Percentiles rank a stretch among this genome's conserved stretches.
Conservation (phyloP, 1,284 basidiomycete species). For the Trichosporon sp. region DNA sequence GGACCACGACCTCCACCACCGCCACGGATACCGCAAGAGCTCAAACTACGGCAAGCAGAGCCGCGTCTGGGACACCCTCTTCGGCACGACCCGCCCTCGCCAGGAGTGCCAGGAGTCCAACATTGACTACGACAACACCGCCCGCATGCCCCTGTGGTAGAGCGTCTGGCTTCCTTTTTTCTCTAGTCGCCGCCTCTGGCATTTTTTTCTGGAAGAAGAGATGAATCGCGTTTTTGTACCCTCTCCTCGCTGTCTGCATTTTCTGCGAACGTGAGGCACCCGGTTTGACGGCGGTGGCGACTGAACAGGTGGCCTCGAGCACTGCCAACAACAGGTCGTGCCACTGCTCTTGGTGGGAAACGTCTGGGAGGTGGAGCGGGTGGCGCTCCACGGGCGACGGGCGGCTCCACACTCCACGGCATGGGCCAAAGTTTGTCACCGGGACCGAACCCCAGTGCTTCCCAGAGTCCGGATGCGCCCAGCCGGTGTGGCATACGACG, state of each 20-base stretch:
- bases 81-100: slow-evolving; percentile 6
- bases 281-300: too few relatives aligned
- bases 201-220: background rate
- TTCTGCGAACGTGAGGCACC: too few relatives aligned
- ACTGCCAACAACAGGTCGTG: background rate
- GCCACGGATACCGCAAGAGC: slow-evolving; percentile 11
- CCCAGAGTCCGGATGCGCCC: too few relatives aligned
- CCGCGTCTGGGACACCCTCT: slow-evolving; percentile 9
- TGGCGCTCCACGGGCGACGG: too few relatives aligned
- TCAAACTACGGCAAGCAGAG: slow-evolving; percentile 11
- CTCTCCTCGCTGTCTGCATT: background rate
- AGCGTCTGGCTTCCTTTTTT: background rate
- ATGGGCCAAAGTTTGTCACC: too few relatives aligned
- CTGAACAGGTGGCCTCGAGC: background rate
- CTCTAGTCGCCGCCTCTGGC: background rate
- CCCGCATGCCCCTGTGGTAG: background rate
- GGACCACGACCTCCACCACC: slow-evolving; percentile 13
- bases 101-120: slow-evolving; percentile 1
- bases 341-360: background rate
- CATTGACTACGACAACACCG: slow-evolving; percentile 1
- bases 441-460: too few relatives aligned
- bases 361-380: too few relatives aligned
- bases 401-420: too few relatives aligned
- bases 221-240: background rate
- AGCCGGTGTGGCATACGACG: too few relatives aligned